Evolutionary conservation across 805 yeast species (phyloP).

Genomic region (Candida berthetii): DNA sequence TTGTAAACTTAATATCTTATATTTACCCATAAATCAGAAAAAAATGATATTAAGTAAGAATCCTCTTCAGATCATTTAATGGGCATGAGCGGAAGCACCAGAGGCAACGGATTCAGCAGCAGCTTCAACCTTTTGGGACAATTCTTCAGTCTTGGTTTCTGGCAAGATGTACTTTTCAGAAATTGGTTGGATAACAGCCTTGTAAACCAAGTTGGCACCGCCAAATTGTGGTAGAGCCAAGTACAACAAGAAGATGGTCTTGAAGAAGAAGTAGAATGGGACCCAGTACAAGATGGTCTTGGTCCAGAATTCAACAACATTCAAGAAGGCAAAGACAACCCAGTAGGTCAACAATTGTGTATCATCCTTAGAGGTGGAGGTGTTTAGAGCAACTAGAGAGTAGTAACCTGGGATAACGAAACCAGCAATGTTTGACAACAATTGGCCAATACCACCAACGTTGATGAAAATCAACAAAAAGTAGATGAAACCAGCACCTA

Average conservation of each 20-base stretch:
- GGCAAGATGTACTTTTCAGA: conserved; percentile 28
- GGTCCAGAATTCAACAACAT: conserved; percentile 94
- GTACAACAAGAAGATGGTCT: conserved; percentile 82
- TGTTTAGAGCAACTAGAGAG: conserved; percentile 79
- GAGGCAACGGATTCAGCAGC: conserved; percentile 24
- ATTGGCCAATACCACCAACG: conserved; percentile 92
- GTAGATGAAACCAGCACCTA: conserved; percentile 61
- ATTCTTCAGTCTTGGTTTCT: conserved; percentile 15
- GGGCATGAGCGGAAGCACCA: conserved; percentile 8
- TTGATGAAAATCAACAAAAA: conserved; percentile 78
- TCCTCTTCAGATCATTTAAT: not conserved
- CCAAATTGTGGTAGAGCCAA: conserved; percentile 83
- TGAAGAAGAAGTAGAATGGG: conserved; percentile 94
- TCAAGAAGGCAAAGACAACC: conserved; percentile 95
- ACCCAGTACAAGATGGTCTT: conserved; percentile 89
- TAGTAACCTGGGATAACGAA: conserved; percentile 86
- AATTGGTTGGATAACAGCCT: conserved; percentile 60
- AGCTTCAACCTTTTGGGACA: conserved; percentile 25
- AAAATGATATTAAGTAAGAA: not conserved
- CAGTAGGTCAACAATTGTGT: conserved; percentile 89
- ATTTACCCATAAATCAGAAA: not conserved
- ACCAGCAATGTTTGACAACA: conserved; percentile 88
- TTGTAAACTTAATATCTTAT: no score
- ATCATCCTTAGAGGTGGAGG: conserved; percentile 67
- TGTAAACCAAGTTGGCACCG: conserved; percentile 77